Evolutionary conservation across 2,329 filamentous ascomycete genomes (phyloP), one percentile per base, ranked within the genome.

Genomic region (Sporothrix pseudoabietina): DNA sequence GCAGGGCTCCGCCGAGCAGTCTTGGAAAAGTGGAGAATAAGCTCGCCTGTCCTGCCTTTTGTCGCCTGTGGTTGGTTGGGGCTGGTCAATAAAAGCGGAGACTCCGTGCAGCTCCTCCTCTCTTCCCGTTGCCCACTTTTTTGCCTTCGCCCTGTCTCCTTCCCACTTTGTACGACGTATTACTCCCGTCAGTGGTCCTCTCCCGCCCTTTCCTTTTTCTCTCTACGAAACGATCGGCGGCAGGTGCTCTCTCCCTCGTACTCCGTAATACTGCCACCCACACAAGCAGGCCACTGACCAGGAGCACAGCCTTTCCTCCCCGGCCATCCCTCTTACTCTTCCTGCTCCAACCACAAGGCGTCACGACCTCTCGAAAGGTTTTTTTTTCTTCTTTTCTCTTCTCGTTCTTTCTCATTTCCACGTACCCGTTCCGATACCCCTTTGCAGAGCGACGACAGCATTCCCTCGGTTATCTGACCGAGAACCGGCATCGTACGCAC

Each of bases 231-330:
- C 32, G 66, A 69, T 69, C 47, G 66, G 47, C 65, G 52, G 65
- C 65, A 68, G 65, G 47, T 54, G 44, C 26, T 63, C 26, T 19
- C 35, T 63, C 35, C 35, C n/a, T 26, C n/a, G 35, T 41, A 41
- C 59, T 55, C 44, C 14, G 44, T 49, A 49, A 49, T 16, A 19
- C 44, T 49, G 44, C 55, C 59, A 65, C 35, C 39, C 35, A 49
- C 35, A 4, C 4, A 4, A 35, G 35, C 35, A 35, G 35, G 35
- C 35, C 35, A 35, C 26, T 26, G 35, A 35, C 63, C 32, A 63
- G 35, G n/a, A 44, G 14, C 61, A 32, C 66, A 69, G 66, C 66
- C 66, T 69, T 69, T 69, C 66, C 47, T 69, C 54, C 66, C 47
- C 30, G 65, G 47, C 66, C 30, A 22, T 69, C 66, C 44, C 39